These are phyloP conservation scores for Termitomyces sp. DNA, from an alignment of 768 basidiomycete genomes.

Conservation along the genomic window DNA sequence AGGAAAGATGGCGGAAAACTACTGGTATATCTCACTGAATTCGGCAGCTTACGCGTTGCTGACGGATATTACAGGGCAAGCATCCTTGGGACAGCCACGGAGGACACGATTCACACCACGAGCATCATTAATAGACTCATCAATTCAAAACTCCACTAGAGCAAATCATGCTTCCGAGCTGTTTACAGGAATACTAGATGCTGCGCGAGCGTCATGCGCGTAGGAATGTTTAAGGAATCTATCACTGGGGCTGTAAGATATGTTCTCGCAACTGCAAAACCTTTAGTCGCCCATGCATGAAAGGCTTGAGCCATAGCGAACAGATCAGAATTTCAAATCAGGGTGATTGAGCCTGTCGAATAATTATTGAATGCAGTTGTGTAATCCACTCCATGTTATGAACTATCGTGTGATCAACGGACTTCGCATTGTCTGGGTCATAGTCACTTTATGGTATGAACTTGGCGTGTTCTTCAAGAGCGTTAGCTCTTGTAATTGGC, in stretches of 20 bases:
- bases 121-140: conserved; percentile 32
- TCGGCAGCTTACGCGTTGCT: not conserved
- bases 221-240: not conserved
- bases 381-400: not conserved
- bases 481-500: conserved; percentile 54
- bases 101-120: conserved; percentile 25
- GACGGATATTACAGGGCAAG: conserved; percentile 34
- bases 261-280: not conserved
- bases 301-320: not conserved
- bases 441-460: conserved; percentile 69
- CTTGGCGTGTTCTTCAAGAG: conserved; percentile 47
- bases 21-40: conserved; percentile 40
- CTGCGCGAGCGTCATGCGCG: not conserved
- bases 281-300: not conserved
- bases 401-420: conserved; percentile 21
- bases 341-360: not conserved
- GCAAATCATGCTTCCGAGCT: not conserved
- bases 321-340: not conserved
- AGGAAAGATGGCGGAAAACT: conserved; percentile 78
- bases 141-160: not conserved
- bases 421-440: conserved; percentile 56
- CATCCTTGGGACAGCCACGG: conserved; percentile 40
- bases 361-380: not conserved
- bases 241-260: not conserved
- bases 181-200: not conserved